Percentiles rank a stretch among this genome's conserved stretches.
phyloP scores from a whole-genome alignment of 805 yeast genomes.

The Candida fluviatilis region DNA sequence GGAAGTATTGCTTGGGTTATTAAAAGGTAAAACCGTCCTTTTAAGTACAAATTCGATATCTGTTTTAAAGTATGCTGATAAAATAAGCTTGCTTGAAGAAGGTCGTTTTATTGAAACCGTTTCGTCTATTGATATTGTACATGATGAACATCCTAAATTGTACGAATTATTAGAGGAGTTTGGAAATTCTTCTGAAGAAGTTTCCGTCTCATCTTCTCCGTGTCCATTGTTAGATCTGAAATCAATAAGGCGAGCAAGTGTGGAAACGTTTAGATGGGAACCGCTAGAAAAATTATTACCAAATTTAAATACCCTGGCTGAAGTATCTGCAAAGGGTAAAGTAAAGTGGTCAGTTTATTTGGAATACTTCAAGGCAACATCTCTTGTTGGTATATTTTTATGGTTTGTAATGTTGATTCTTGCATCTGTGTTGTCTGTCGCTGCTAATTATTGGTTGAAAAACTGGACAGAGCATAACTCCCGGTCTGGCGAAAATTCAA shows the following conservation, averaged over 20 bases:
- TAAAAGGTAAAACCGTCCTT: slow-evolving; percentile 49
- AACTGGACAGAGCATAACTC: slow-evolving; percentile 60
- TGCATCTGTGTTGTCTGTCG: slow-evolving; percentile 29
- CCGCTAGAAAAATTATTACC: slow-evolving; percentile 28
- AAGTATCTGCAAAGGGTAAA: slow-evolving; percentile 52
- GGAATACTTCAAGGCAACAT: slow-evolving; percentile 59
- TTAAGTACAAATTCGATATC: slow-evolving; percentile 57
- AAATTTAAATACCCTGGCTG: slow-evolving; percentile 26
- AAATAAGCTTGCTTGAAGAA: slow-evolving; percentile 54
- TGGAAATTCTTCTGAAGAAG: slow-evolving; percentile 15
- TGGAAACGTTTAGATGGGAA: slow-evolving; percentile 53
- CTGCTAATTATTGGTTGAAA: slow-evolving; percentile 61
- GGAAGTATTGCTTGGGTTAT: slow-evolving; percentile 45
- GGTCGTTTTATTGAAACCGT: slow-evolving; percentile 55
- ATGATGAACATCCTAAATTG: slow-evolving; percentile 20
- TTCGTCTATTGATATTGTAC: slow-evolving; percentile 13
- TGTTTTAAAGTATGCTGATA: slow-evolving; percentile 54
- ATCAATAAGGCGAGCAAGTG: slow-evolving; percentile 39
- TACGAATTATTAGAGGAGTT: slow-evolving; percentile 34
- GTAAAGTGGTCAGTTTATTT: slow-evolving; percentile 52
- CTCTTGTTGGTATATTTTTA: slow-evolving; percentile 43
- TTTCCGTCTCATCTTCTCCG: background rate
- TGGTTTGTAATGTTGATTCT: slow-evolving; percentile 22
- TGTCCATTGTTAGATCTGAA: background rate
- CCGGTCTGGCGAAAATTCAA: slow-evolving; percentile 34